phyloP scores from a whole-genome alignment of 345 rosid species.

The Brassica carinata region DNA sequence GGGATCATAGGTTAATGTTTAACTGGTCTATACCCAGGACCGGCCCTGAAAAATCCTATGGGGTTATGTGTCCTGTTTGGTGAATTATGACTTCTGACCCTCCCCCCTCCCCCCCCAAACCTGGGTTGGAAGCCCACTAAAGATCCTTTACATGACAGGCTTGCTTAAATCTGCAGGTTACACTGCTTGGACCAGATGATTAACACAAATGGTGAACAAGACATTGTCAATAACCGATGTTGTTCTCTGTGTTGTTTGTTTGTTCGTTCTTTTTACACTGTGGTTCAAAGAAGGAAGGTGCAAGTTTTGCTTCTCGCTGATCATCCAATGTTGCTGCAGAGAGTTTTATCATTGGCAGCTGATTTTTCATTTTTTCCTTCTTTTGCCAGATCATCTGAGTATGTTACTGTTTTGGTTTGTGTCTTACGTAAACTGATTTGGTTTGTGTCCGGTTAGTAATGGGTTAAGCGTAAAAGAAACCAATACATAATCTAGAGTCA shows the following conservation, averaged over 20 bases:
- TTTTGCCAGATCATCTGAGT: slow-evolving; percentile 6
- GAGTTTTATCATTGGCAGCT: slow-evolving; percentile 33
- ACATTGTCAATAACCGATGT: not conserved
- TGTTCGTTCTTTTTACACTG: not conserved
- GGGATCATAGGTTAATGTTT: too few species aligned
- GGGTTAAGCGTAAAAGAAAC: slow-evolving; percentile 24
- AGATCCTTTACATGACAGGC: not conserved
- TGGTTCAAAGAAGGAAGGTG: slow-evolving; percentile 37
- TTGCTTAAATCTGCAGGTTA: slow-evolving; percentile 55
- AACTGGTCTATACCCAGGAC: too few species aligned
- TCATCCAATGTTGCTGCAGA: slow-evolving; percentile 33
- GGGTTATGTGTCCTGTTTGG: too few species aligned
- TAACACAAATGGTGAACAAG: not conserved
- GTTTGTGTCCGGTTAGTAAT: not conserved
- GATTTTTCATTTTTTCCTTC: not conserved
- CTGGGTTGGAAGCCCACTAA: too few species aligned
- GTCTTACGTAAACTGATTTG: slow-evolving; percentile 12
- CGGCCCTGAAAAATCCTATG: too few species aligned
- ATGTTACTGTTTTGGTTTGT: not conserved
- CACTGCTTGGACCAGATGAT: slow-evolving; percentile 87
- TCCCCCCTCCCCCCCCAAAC: too few species aligned
- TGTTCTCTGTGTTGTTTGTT: slow-evolving; percentile 29
- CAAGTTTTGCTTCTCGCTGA: slow-evolving; percentile 32
- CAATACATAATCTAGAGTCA: slow-evolving; percentile 22
- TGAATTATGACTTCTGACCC: too few species aligned